Conservation (phyloP, 1,284 basidiomycete species). For the Tilletia walkeri region DNA sequence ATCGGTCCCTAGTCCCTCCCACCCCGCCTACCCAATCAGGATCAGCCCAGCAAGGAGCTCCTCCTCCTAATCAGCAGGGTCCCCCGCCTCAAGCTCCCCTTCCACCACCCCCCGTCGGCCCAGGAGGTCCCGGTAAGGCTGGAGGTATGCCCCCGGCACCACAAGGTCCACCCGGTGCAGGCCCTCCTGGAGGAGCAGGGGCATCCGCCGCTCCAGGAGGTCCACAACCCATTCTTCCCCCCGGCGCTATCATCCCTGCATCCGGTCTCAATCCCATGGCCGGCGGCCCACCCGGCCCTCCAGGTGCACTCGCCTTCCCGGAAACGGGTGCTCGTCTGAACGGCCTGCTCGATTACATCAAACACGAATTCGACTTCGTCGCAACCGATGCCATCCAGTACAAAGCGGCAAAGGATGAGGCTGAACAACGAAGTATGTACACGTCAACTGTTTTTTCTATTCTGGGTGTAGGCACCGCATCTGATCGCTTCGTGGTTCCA, state of each 20-base stretch:
- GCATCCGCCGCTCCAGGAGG: background rate
- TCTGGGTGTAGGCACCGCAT: too few species aligned
- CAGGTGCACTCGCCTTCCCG: conserved; percentile 10
- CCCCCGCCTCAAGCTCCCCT: background rate
- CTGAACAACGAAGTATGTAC: conserved; percentile 75
- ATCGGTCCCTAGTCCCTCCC: conserved; percentile 7
- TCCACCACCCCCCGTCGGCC: background rate
- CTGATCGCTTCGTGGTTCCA: background rate
- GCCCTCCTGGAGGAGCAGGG: too few species aligned
- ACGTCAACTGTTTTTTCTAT: background rate
- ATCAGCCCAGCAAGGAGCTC: background rate
- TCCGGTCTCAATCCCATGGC: background rate
- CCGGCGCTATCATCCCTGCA: background rate
- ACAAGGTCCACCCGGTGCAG: background rate
- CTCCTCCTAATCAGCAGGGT: background rate
- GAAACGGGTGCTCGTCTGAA: conserved; percentile 61
- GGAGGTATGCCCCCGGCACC: background rate
- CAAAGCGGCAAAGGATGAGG: conserved; percentile 80
- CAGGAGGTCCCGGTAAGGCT: background rate
- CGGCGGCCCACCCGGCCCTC: background rate
- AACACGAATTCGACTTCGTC: conserved; percentile 75
- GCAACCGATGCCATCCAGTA: conserved; percentile 69
- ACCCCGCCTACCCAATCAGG: background rate
- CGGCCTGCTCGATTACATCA: conserved; percentile 78
- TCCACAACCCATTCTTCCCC: background rate